Base-by-base conservation (phyloP, 345 rosid genomes). In the Citrus glauca region DNA sequence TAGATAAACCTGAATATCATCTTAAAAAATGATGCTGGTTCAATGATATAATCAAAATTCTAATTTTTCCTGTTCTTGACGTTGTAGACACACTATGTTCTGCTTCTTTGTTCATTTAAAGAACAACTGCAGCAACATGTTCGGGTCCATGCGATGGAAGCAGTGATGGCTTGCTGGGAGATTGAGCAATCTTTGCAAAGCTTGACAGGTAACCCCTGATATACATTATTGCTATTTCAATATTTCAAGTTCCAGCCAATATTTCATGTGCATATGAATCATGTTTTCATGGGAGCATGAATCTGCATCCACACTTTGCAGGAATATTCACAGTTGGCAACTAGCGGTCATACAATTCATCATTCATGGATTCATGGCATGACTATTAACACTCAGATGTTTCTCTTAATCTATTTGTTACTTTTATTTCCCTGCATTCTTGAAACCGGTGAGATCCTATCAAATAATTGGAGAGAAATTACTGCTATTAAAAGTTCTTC, bases 161-260 rank as follows among this genome's bases (percentile, higher is more conserved):
- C 99, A 14, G 99, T 94, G 38, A 94, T 96, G 98, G 98, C 99
- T 62, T 96, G 99, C 83, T 96, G 99, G 99, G 98, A 94, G 84
- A 90, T 97, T 63, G 98, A 97, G 87, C 98, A 97, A 84, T 91
- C 97, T 69, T 86, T 97, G 48, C 99, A 97, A 81, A 91, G 99
- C 88, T 87, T 96, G 84, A 94, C 98, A 76, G 98, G 98, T 92
- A 57, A 9, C 11, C 28, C 71, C 42, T 11, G 60, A 66, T 24
- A 33, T 24, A 30, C 35, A 7, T 55, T 66, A 32, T 22, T 65
- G n/a, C 27, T n/a, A 27, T 74, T 72, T 64, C 45, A 73, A 38
- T 73, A 60, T 62, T 37, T 45, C 19, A 28, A 24, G 59, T 24
- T 77, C 50, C 57, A 5, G 37, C 69, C 13, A 9, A 9, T 24